Evolutionary conservation across 768 basidiomycete genomes (phyloP).

Genomic region (Ramaria sp.): DNA sequence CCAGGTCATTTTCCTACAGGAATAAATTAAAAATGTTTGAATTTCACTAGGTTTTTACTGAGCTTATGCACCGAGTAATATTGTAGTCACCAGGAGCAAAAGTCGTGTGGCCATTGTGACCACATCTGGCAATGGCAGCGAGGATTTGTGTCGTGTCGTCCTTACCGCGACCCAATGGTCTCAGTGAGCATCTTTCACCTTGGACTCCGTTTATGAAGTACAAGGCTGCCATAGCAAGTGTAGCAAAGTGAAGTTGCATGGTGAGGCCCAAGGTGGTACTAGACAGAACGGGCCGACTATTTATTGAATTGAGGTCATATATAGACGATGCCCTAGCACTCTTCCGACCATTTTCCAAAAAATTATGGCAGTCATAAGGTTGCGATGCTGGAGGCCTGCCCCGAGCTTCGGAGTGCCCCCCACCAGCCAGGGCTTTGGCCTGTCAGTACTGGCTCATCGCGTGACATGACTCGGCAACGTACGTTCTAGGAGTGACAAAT

Average conservation of each 20-base stretch:
- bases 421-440: too few species aligned
- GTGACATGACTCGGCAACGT: too few species aligned
- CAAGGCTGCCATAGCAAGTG: neutral
- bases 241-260: neutral
- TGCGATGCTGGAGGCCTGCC: too few species aligned
- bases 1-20: conserved; percentile 43
- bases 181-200: conserved; percentile 2
- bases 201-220: neutral
- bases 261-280: neutral
- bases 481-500: too few species aligned
- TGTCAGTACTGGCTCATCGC: too few species aligned
- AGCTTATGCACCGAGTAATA: conserved; percentile 33
- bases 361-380: too few species aligned
- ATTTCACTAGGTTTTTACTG: neutral
- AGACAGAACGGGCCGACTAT: too few species aligned
- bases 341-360: too few species aligned
- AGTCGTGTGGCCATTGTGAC: conserved; percentile 33
- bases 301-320: too few species aligned
- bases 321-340: too few species aligned
- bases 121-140: conserved; percentile 37
- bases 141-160: conserved; percentile 37
- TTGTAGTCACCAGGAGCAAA: conserved; percentile 38
- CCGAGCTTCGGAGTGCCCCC: too few species aligned
- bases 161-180: conserved; percentile 26
- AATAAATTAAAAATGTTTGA: neutral